Evolutionary conservation across 371 early-diverging fungal genomes (phyloP), one percentile per base, ranked within the genome.

Genomic region (Choanephora cucurbitarum): DNA sequence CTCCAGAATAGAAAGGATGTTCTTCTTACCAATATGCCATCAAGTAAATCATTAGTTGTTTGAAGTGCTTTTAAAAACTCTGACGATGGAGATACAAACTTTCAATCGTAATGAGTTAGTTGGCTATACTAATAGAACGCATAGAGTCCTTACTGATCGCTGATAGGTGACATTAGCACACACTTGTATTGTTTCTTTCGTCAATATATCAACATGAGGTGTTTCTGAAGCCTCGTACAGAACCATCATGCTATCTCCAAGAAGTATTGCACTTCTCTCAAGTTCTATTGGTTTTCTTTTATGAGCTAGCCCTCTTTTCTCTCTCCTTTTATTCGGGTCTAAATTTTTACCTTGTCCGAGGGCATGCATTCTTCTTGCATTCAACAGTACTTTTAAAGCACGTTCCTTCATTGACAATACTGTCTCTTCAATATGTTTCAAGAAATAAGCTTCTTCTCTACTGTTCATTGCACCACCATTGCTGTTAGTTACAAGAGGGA

Each of bases 361-460:
- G 10, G 10, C 9, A 13, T 13, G 10, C 10, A 14, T 11, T 37
- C 14, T 37, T 14, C 14, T 37, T 3, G 37, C 14, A 14, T 11
- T 37, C 4, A 13, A 32, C 5, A 70, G 31, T 1, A 50, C 41
- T 21, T 45, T 37, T 10, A 43, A 19, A 21, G 62, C 57, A n/a
- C 42, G 52, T 22, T 60, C 56, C 31, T 64, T 53, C 13, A 74
- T 40, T 3, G 72, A 65, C 22, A 44, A 34, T 42, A 77, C 60
- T 2, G 49, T 56, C 13, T 64, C 60, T 46, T 64, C 57, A 11
- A 67, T 55, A 64, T 70, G 70, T 1, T 56, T 58, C 14, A 77
- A 62, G 46, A 77, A 77, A n/a, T 72, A 72, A 7, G 59, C 70
- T 42, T 74, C 73, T 48, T 53, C 52, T 52, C 44, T 41, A 40